These are phyloP conservation scores for Metschnikowia colocasiae DNA, from an alignment of 805 yeast species.

Conservation along the genomic window DNA sequence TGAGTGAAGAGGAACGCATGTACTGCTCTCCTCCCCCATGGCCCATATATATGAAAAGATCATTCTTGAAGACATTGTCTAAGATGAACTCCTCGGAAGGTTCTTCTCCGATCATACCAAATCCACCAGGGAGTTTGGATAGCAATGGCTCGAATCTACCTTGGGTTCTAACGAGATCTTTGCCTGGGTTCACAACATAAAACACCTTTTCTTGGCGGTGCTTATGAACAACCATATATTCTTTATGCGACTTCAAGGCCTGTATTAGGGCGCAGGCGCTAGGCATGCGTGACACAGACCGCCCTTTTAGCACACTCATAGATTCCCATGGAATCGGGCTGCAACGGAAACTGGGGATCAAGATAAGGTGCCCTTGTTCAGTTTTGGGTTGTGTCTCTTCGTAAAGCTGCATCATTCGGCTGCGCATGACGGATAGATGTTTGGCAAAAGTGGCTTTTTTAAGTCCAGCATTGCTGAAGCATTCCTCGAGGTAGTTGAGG, in stretches of 20 bases:
- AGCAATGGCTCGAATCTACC: conserved; percentile 48
- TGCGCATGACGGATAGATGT: neutral
- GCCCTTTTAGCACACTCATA: conserved; percentile 48
- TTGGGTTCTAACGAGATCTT: conserved; percentile 71
- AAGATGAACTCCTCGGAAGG: conserved; percentile 58
- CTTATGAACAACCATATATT: conserved; percentile 5
- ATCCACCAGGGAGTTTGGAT: conserved; percentile 40
- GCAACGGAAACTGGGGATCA: conserved; percentile 65
- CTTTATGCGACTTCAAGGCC: conserved; percentile 23
- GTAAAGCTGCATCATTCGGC: conserved; percentile 1
- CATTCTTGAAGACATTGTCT: conserved; percentile 33
- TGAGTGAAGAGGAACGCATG: conserved; percentile 51
- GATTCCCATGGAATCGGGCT: conserved; percentile 91
- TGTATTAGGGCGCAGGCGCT: conserved; percentile 46
- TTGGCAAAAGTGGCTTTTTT: neutral
- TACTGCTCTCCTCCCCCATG: conserved; percentile 97
- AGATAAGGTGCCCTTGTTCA: conserved; percentile 51
- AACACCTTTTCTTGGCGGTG: conserved; percentile 20
- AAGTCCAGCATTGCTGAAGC: neutral
- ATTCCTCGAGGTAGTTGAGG: conserved; percentile 5
- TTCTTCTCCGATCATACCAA: conserved; percentile 48
- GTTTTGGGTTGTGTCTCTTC: neutral
- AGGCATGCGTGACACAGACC: conserved; percentile 73
- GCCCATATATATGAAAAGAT: conserved; percentile 75
- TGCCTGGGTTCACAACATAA: conserved; percentile 77